Evolutionary conservation across 305 asterid species (phyloP).

Genomic region (Solanum chacoense): DNA sequence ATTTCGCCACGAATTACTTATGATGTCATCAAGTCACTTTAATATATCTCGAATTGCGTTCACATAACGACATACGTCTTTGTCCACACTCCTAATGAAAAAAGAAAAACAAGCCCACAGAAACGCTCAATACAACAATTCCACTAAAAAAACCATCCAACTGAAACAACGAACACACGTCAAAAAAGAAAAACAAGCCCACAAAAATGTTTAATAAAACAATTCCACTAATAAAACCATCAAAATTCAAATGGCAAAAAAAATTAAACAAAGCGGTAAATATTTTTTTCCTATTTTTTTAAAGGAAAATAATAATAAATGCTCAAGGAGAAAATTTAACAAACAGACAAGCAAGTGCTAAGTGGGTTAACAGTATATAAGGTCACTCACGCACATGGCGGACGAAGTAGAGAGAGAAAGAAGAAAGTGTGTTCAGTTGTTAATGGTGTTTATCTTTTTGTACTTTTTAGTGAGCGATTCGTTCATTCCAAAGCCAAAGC

Average conservation of each 20-base stretch:
- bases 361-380: constrained; percentile 2
- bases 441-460: neutral
- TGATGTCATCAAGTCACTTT: neutral
- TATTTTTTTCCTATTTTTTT: neutral
- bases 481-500: neutral
- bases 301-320: neutral
- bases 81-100: neutral
- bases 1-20: neutral
- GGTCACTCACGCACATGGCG: constrained; percentile 1
- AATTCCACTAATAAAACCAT: neutral
- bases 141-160: neutral
- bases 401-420: constrained; percentile 3
- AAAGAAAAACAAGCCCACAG: neutral
- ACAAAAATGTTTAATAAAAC: neutral
- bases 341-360: neutral
- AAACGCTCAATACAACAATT: neutral
- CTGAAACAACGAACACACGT: neutral
- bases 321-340: neutral
- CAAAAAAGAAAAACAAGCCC: neutral
- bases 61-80: neutral
- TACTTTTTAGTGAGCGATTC: neutral
- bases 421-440: neutral
- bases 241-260: neutral
- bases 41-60: neutral
- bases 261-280: neutral